Evolutionary conservation across 1,284 basidiomycete species (phyloP).

Genomic region (Sporisorium iseilematis-ciliati): DNA sequence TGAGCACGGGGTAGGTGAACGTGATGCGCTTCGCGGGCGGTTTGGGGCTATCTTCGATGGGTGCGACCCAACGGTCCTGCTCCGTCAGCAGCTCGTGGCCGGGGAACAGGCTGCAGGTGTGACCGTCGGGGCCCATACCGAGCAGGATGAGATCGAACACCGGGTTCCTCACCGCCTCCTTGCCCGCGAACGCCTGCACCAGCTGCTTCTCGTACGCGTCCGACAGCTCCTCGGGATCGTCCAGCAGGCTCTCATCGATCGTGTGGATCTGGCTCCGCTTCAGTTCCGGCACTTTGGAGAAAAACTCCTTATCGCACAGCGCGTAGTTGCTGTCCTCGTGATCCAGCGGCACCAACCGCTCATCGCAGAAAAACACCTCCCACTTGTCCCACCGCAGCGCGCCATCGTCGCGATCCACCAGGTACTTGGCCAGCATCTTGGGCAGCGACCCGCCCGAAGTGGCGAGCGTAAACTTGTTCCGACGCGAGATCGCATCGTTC

Average conservation of each 20-base stretch:
- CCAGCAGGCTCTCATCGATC: slow-evolving; percentile 79
- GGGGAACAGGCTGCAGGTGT: slow-evolving; percentile 96
- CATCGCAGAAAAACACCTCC: slow-evolving; percentile 98
- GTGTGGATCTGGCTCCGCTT: slow-evolving; percentile 81
- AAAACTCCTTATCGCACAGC: slow-evolving; percentile 82
- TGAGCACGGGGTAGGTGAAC: slow-evolving; percentile 69
- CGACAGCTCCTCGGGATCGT: slow-evolving; percentile 81
- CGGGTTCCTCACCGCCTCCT: slow-evolving; percentile 67
- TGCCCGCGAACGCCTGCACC: slow-evolving; percentile 80
- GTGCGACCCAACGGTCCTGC: slow-evolving; percentile 92
- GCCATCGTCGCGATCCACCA: slow-evolving; percentile 77
- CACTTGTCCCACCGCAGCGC: slow-evolving; percentile 93
- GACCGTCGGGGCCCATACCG: slow-evolving; percentile 78
- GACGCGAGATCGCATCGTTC: slow-evolving; percentile 87
- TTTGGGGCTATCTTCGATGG: slow-evolving; percentile 91
- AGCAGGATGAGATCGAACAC: slow-evolving; percentile 70
- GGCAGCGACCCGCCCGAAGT: slow-evolving; percentile 93
- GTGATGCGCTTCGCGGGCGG: slow-evolving; percentile 86
- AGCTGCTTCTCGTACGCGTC: slow-evolving; percentile 93
- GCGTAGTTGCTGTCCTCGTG: slow-evolving; percentile 91
- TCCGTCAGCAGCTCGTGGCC: slow-evolving; percentile 86
- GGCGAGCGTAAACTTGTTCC: slow-evolving; percentile 90
- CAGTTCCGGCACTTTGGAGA: slow-evolving; percentile 86
- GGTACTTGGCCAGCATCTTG: slow-evolving; percentile 79
- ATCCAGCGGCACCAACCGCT: slow-evolving; percentile 93